Base-by-base conservation (phyloP, 2,329 filamentous ascomycete genomes). In the Ceratocystis colombiana region DNA sequence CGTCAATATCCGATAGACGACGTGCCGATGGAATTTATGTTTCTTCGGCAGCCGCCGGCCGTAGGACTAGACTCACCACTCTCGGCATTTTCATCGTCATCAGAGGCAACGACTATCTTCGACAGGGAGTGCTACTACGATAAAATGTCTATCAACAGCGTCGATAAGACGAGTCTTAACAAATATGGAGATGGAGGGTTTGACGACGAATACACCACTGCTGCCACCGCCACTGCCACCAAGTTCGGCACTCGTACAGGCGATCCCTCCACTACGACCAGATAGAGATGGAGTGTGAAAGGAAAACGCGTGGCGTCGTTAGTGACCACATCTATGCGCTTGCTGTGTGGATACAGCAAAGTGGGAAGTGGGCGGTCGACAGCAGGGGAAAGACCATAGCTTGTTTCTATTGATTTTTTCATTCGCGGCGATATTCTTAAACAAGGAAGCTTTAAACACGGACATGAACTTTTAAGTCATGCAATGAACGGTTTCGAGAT, bases 291-390 rank as follows among this genome's bases (percentile, higher is more conserved):
- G 53, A 6, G 53, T 17, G 53, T 57, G 53, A 57, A 57, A 33
- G 53, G 53, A 33, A 57, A 57, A 33, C 53, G 53, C 4, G 53
- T 57, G 10, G 53, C 25, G 30, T 57, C 53, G 28, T 30, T 57
- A 28, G 53, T 57, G 12, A 8, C 53, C 12, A 33, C 53, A 22
- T 57, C 53, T 25, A 57, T 57, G 53, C 53, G 53, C 15, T 33
- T 57, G 22, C 28, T 57, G 53, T 57, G 53, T 57, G 53, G 53
- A 22, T 57, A 57, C 22, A 57, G 17, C 53, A 57, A 57, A n/a
- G 10, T 6, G 5, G 53, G 12, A 4, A 1, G 8, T 12, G 53
- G 53, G 53, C 53, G 17, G 53, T 17, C 20, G 50, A 55, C 20
- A 25, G 10, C 12, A 30, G 10, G n/a, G 12, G 20, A n/a, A 7